A percentile compares a stretch with the other conserved stretches of the same genome.
phyloP scores from a whole-genome alignment of 1,139 yeast genomes.

The Suhomyces atakaporum region DNA sequence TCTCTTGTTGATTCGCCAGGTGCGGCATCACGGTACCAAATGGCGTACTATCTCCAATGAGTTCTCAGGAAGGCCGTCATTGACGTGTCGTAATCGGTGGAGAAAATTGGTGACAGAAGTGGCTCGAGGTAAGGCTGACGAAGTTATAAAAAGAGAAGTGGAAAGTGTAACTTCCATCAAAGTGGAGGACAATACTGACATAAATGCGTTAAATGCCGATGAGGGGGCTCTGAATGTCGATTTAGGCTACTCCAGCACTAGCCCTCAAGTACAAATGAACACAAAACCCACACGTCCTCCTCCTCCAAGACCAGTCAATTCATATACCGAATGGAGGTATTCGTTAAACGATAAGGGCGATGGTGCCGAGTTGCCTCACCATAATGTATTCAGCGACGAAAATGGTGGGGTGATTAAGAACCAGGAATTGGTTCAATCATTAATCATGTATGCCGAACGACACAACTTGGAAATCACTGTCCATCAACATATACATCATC shows the following conservation, averaged over 20 bases:
- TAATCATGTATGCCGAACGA: slow-evolving; percentile 63
- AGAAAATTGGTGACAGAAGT: slow-evolving; percentile 79
- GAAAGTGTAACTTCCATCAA: slow-evolving; percentile 29
- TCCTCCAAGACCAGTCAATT: slow-evolving; percentile 7
- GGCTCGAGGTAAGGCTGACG: slow-evolving; percentile 59
- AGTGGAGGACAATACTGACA: slow-evolving; percentile 5
- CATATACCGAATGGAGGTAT: slow-evolving; percentile 38
- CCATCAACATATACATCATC: slow-evolving; percentile 85
- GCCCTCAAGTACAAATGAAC: neutral
- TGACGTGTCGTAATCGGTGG: slow-evolving; percentile 93
- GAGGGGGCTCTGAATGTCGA: neutral
- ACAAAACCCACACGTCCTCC: neutral
- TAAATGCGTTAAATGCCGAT: neutral
- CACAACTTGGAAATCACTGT: slow-evolving; percentile 65
- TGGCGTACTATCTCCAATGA: slow-evolving; percentile 82
- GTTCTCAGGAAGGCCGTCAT: slow-evolving; percentile 78
- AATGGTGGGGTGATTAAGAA: slow-evolving; percentile 51
- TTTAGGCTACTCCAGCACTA: neutral
- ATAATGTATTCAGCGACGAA: slow-evolving; percentile 15
- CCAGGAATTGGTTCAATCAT: slow-evolving; percentile 54
- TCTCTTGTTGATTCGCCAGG: slow-evolving; percentile 60
- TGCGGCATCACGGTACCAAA: slow-evolving; percentile 77
- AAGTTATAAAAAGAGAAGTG: slow-evolving; percentile 37
- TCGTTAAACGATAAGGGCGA: slow-evolving; percentile 22
- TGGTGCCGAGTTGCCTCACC: slow-evolving; percentile 14